Evolutionary conservation across 1,139 yeast genomes (phyloP), one percentile per base, ranked within the genome.

Genomic region (Zygoascus meyerae): DNA sequence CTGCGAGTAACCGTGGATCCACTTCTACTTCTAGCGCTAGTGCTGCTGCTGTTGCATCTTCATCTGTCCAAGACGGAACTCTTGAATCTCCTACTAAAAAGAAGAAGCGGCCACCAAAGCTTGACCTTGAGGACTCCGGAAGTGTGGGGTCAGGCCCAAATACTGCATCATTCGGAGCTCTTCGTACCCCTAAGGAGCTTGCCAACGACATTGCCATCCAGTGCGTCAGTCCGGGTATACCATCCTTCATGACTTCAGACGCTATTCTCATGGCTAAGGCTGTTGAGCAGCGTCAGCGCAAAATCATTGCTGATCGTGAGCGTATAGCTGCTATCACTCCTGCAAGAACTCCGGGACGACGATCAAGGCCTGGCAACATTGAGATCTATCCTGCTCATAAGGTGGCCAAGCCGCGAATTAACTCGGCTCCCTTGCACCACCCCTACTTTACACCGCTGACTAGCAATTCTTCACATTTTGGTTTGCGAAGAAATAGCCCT

Each of bases 161-260:
- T 15, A 41, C 44, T 26, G 48, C 42, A 34, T 32, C 40, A 17
- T 30, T 42, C 30, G 47, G 50, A 36, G 42, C 54, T 11, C 48
- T 57, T 39, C 49, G 61, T 37, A 63, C 67, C 5, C 67, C 67
- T 3, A 61, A 60, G 41, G 67, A 63, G 31, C 56, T 63, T 32
- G 65, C 63, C 18, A 62, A 62, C 40, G 66, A 60, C 40, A 58
- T 63, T 35, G 65, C 66, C 15, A 52, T 68, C 42, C 64, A 68
- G 50, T 69, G 72, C 52, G 68, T 67, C 12, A 67, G 72, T 14
- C 71, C 72, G 7, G 71, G 70, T 8, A 55, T 69, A 33, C 66
- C 70, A 10, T 58, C 63, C 6, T 57, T 54, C 40, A 62, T 61
- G 52, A 61, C 62, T 60, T 52, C 63, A 42, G 66, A 59, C 37